phyloP scores from a whole-genome alignment of 2,329 filamentous ascomycete genomes.

The Fusarium sp. region DNA sequence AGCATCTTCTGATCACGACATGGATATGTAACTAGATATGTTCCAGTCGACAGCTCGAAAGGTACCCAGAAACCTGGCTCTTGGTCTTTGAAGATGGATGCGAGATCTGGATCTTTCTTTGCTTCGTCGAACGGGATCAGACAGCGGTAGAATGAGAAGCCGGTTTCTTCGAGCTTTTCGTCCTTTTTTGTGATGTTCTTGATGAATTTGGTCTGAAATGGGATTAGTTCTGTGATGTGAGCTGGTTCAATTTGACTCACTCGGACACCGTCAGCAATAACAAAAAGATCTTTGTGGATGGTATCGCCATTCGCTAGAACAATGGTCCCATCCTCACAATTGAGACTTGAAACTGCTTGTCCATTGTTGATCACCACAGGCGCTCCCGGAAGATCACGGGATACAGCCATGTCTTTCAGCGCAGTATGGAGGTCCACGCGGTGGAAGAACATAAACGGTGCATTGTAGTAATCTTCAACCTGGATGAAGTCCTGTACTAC shows the following conservation, averaged over 20 bases:
- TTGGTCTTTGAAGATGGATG: neutral
- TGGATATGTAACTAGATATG: conserved; percentile 4
- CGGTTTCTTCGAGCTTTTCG: neutral
- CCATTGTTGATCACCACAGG: neutral
- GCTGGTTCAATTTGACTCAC: neutral
- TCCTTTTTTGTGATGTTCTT: rapidly evolving
- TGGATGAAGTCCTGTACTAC: neutral
- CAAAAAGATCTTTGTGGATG: neutral
- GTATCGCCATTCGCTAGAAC: rapidly evolving
- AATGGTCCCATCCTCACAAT: rapidly evolving
- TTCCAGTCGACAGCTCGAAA: neutral
- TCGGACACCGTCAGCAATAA: neutral
- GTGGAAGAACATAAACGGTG: conserved; percentile 2
- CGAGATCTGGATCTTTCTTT: neutral
- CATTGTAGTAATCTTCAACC: neutral
- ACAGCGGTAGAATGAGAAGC: conserved; percentile 15
- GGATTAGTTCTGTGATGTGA: neutral
- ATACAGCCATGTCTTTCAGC: neutral
- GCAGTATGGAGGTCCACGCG: conserved; percentile 1
- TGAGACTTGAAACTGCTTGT: rapidly evolving
- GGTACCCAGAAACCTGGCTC: conserved; percentile 16
- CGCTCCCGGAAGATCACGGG: neutral
- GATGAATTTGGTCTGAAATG: neutral
- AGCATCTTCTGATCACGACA: conserved; percentile 5
- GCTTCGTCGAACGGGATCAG: conserved; percentile 1